Base-by-base conservation (phyloP, 129 eudicot species). In the Glebionis coronaria region DNA sequence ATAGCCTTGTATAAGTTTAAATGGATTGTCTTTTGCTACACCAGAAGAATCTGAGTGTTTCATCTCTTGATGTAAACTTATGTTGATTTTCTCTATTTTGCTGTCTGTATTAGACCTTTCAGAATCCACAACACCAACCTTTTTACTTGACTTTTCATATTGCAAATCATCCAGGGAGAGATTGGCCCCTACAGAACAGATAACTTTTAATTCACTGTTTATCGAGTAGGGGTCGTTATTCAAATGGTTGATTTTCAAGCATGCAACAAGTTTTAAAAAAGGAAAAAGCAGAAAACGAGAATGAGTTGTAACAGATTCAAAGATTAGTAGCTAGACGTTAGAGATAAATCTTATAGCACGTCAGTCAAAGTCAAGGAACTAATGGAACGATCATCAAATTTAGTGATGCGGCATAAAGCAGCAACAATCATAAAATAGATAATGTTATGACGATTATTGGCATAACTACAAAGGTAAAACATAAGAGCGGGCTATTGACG, bases 1-100 rank as follows among this genome's bases (percentile, higher is more conserved):
- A 81, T 86, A 90, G 76, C 78, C 82, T 68, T 79, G 87, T 57
- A 91, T 23, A 46, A 87, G 86, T 25, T 65, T 87, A 70, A 87
- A 82, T 45, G 97, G 80, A 71, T 82, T 35, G 9, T 35, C 42
- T 35, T 79, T 28, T 57, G 56, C 61, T 38, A 35, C 42, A 35
- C 9, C 42, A 35, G 42, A 35, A 35, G 9, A 35, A 6, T 35
- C 72, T 68, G 80, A 63, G 51, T 75, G 80, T 38, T 67, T 68
- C 63, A 71, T 62, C 61, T 72, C 73, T 73, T 65, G 75, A 63
- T 5, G 59, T n/a, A 73, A 63, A 31, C 44, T 64, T 38, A 38
- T 16, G 40, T 61, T 50, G 65, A 56, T 62, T 56, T 55, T 23
- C 14, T 69, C 63, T 58, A 18, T 40, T 58, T 58, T 58, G 44